Conservation (phyloP, 1,284 basidiomycete genomes). For the Trametes hirsuta region DNA sequence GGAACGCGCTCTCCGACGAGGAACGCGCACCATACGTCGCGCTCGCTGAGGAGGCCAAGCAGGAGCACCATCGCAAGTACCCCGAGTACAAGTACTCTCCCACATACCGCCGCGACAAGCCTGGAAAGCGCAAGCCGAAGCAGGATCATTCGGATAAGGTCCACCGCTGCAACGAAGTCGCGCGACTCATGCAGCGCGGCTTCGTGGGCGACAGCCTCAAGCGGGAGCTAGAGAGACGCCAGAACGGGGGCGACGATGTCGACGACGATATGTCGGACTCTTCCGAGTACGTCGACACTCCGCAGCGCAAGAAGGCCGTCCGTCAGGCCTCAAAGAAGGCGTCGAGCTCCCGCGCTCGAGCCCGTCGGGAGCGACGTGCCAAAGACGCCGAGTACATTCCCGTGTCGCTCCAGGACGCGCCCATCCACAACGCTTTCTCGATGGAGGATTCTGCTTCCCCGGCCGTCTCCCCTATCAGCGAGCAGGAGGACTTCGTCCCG, state of each 20-base stretch:
- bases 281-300: constrained; percentile 13
- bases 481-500: constrained; percentile 37
- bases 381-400: constrained; percentile 9
- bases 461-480: constrained; percentile 2
- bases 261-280: constrained; percentile 9
- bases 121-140: constrained; percentile 36
- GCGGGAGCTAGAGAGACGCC: constrained; percentile 30
- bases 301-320: constrained; percentile 2
- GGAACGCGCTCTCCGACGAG: constrained; percentile 41
- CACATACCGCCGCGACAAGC: constrained; percentile 33
- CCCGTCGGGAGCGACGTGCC: not conserved
- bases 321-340: constrained; percentile 4
- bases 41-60: constrained; percentile 51
- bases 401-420: not conserved
- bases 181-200: constrained; percentile 46
- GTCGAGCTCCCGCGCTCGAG: not conserved
- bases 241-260: not conserved
- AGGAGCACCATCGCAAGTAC: constrained; percentile 49
- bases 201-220: constrained; percentile 42
- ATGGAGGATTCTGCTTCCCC: constrained; percentile 1
- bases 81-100: constrained; percentile 64
- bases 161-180: constrained; percentile 46
- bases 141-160: constrained; percentile 36
- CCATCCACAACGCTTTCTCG: not conserved
- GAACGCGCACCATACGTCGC: constrained; percentile 45